These are phyloP conservation scores for Dactylellina sp. DNA, from an alignment of 2,329 filamentous ascomycete genomes.

Conservation along the genomic window DNA sequence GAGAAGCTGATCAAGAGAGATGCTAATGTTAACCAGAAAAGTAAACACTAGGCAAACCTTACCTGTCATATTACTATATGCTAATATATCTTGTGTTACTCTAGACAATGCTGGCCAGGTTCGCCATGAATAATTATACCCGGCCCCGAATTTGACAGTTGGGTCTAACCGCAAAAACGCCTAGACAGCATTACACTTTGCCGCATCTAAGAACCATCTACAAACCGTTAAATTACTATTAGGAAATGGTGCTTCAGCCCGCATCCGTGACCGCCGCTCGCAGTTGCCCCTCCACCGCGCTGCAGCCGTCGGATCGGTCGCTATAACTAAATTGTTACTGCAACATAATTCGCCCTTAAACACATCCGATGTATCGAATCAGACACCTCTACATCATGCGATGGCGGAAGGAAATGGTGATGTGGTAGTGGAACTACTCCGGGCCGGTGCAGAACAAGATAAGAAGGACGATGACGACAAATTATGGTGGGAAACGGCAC, in stretches of 20 bases:
- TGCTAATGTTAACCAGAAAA: constrained; percentile 80
- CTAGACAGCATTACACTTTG: constrained; percentile 89
- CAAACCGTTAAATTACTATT: constrained; percentile 84
- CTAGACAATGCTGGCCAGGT: constrained; percentile 76
- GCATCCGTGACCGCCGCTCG: constrained; percentile 86
- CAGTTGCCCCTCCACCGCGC: constrained; percentile 87
- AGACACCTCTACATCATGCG: constrained; percentile 90
- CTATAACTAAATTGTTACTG: constrained; percentile 83
- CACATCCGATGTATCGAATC: constrained; percentile 82
- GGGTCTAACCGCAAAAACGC: constrained; percentile 40
- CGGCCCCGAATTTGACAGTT: constrained; percentile 11
- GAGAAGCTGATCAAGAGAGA: constrained; percentile 75
- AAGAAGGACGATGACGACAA: constrained; percentile 79
- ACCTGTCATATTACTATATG: constrained; percentile 3
- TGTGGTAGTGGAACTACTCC: constrained; percentile 82
- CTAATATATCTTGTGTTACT: constrained; percentile 27
- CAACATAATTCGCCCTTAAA: constrained; percentile 82
- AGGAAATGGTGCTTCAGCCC: constrained; percentile 73
- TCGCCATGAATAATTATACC: constrained; percentile 37
- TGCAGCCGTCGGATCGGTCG: constrained; percentile 87
- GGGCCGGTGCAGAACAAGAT: constrained; percentile 83
- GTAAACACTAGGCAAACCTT: constrained; percentile 63
- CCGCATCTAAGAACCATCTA: constrained; percentile 87
- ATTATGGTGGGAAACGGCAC: constrained; percentile 82
- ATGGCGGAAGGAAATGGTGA: constrained; percentile 83